Base-by-base conservation (phyloP, 305 asterid species). In the Coffea humblotiana region DNA sequence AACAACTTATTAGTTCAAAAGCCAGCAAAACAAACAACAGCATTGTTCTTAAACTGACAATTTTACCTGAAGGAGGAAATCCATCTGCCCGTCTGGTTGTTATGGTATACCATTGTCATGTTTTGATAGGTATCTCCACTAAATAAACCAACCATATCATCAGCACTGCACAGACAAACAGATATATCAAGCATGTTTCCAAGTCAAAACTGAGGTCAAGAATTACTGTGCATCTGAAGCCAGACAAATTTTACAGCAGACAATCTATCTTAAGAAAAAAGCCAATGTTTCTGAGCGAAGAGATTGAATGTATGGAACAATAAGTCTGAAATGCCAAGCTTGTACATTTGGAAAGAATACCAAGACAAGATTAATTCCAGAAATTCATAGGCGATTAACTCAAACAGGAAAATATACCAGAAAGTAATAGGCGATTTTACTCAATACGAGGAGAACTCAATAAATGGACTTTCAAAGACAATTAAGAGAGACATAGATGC, bases 41-140 rank as follows among this genome's bases (percentile, higher is more conserved):
- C 9, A 52, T 66, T 37, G 21, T 56, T 19, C 63, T 56, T 18
- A 18, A 56, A 56, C 21, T 23, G 25, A 27, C 45, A 61, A 69
- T 23, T 56, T 56, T 90, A 94, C 98, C 97, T 91, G 94, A 95
- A 95, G 79, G 92, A 32, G 82, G 97, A 91, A 82, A 91, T 71
- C 95, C 94, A 90, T 84, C 92, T 88, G 85, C 91, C 88, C 79
- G 96, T 94, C 80, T 85, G 90, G 84, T 94, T 92, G 85, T 84
- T 3, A 82, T 95, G 98, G 81, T 69, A 63, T 56, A 92, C 80
- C 97, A 91, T 89, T 51, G 87, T 87, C 79, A 80, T 74, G 40
- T 90, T 88, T 82, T 90, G 94, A 43, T 91, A 96, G 85, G 90
- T 94, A 69, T 89, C 86, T 77, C 98, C 97, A 85, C 92, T 86